phyloP scores from a whole-genome alignment of 345 rosid genomes.

The Rhodamnia argentea region DNA sequence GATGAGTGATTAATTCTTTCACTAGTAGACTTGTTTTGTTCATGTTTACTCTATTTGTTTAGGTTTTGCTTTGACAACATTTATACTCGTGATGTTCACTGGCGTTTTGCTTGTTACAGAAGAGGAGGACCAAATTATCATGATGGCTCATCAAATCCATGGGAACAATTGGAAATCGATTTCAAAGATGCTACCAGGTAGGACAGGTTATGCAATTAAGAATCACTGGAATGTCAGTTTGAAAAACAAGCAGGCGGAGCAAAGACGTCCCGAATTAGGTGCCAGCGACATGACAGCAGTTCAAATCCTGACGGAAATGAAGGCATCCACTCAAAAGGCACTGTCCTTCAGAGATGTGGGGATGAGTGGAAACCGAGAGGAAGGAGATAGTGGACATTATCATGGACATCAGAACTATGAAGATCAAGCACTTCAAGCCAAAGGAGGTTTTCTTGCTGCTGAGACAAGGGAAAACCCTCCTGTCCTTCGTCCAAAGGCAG shows the following conservation, averaged over 20 bases:
- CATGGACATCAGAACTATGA: not conserved
- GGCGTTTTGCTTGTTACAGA: conserved; percentile 26
- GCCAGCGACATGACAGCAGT: conserved; percentile 14
- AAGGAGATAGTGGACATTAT: not conserved
- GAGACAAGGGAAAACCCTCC: conserved; percentile 13
- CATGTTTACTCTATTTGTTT: not conserved
- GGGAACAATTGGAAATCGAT: conserved; percentile 97
- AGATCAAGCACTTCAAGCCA: not conserved
- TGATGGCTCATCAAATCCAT: conserved; percentile 53
- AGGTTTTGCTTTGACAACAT: not conserved
- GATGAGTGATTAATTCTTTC: not conserved
- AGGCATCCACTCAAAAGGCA: conserved; percentile 39
- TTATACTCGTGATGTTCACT: not conserved
- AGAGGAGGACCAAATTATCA: conserved; percentile 71
- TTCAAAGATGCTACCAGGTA: conserved; percentile 65
- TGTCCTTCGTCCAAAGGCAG: conserved; percentile 43
- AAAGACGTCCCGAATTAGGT: conserved; percentile 12
- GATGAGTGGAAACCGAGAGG: conserved; percentile 16
- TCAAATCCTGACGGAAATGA: conserved; percentile 28
- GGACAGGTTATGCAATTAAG: conserved; percentile 88
- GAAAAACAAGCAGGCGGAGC: conserved; percentile 39
- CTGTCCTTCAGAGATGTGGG: not conserved
- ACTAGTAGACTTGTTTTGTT: not conserved
- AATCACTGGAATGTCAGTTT: conserved; percentile 92
- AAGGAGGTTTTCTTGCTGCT: conserved; percentile 6